phyloP scores from a whole-genome alignment of 139 green algal species.

The Coelastrella sp. region DNA sequence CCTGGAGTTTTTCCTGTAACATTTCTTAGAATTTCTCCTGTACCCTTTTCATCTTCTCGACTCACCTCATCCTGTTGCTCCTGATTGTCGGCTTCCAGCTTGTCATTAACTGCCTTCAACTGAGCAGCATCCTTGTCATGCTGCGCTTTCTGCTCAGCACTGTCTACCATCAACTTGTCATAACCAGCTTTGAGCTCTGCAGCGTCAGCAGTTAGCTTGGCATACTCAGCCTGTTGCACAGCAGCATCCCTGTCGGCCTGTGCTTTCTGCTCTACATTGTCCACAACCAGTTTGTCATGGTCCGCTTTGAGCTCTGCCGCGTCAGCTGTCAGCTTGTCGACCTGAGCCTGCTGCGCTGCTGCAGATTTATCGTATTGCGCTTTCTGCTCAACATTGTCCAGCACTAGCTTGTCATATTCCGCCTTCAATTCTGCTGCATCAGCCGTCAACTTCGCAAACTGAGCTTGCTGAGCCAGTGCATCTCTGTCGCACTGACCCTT shows the following conservation, averaged over 20 bases:
- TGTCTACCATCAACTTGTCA: conserved; percentile 18
- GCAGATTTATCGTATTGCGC: conserved; percentile 21
- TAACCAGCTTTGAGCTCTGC: conserved; percentile 43
- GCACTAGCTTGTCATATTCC: conserved; percentile 41
- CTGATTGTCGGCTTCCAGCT: conserved; percentile 2
- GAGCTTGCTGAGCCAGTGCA: background rate
- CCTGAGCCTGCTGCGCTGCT: background rate
- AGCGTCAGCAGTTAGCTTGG: conserved; percentile 31
- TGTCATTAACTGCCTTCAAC: conserved; percentile 43
- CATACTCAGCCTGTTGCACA: conserved; percentile 39
- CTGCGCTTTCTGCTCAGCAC: background rate
- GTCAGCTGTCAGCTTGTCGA: conserved; percentile 22
- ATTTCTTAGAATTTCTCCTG: too few relatives aligned
- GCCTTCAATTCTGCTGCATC: conserved; percentile 49
- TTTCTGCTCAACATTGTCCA: conserved; percentile 42
- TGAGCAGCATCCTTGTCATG: conserved; percentile 46
- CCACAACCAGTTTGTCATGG: conserved; percentile 4
- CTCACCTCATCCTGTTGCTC: conserved; percentile 40
- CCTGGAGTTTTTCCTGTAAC: too few relatives aligned
- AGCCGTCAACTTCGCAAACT: conserved; percentile 28
- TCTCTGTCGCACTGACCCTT: conserved; percentile 1
- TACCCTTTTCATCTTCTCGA: background rate
- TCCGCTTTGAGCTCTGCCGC: conserved; percentile 30
- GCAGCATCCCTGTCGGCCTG: conserved; percentile 29
- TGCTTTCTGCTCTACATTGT: conserved; percentile 11